A percentile compares a stretch with the other conserved stretches of the same genome.
phyloP scores from a whole-genome alignment of 2,329 filamentous ascomycete genomes.

The Monosporascus sp. region DNA sequence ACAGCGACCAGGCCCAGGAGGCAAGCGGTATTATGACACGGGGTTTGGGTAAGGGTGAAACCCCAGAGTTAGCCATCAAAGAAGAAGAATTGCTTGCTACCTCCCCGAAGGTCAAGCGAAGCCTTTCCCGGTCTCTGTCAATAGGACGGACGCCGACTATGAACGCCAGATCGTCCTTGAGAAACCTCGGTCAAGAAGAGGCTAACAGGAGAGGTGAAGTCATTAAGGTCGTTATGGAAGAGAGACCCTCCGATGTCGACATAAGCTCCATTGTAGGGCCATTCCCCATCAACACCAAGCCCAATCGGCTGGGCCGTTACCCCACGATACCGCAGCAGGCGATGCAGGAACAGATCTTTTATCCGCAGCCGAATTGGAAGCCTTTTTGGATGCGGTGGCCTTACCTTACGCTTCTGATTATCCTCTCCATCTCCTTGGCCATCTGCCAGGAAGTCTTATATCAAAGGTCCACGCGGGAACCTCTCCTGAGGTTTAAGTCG shows the following conservation, averaged over 20 bases:
- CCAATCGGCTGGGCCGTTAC: slow-evolving; percentile 27
- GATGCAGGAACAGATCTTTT: slow-evolving; percentile 47
- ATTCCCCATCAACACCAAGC: slow-evolving; percentile 16
- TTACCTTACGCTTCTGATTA: slow-evolving; percentile 50
- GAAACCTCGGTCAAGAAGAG: slow-evolving; percentile 49
- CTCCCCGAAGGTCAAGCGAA: slow-evolving; percentile 28
- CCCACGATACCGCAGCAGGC: slow-evolving; percentile 33
- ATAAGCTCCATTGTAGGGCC: slow-evolving; percentile 48
- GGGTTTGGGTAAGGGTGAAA: slow-evolving; percentile 53
- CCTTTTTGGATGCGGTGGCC: slow-evolving; percentile 61
- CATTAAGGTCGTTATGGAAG: slow-evolving; percentile 53
- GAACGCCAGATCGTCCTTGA: slow-evolving; percentile 36
- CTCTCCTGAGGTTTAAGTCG: slow-evolving; percentile 45
- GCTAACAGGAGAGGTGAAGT: slow-evolving; percentile 57
- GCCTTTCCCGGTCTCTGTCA: slow-evolving; percentile 38
- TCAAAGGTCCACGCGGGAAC: slow-evolving; percentile 39
- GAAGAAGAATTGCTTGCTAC: slow-evolving; percentile 45
- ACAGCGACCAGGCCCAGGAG: slow-evolving; percentile 46
- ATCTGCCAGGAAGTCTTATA: slow-evolving; percentile 51
- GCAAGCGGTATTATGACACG: slow-evolving; percentile 51
- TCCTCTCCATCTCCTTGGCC: slow-evolving; percentile 49
- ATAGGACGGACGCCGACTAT: slow-evolving; percentile 22
- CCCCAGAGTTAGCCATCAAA: slow-evolving; percentile 41
- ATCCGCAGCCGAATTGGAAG: slow-evolving; percentile 62
- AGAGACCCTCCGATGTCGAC: slow-evolving; percentile 39